Evolutionary conservation across 108 stramenopile species (phyloP).

Genomic region (Nannochloropsis gaditana): DNA sequence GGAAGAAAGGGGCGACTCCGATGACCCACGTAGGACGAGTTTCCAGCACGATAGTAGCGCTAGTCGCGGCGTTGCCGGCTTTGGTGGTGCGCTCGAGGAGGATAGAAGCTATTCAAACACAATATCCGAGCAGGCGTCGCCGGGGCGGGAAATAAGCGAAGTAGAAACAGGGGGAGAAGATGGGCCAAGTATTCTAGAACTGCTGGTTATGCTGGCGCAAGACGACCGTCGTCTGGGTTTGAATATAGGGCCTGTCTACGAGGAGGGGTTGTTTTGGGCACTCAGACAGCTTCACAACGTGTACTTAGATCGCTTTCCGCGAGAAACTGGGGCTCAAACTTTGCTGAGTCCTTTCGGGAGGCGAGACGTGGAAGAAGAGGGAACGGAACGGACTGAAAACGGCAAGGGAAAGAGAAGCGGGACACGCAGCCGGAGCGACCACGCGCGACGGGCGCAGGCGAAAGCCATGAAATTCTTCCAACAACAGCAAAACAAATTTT

Average conservation of each 20-base stretch:
- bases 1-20: not conserved
- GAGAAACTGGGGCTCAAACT: not conserved
- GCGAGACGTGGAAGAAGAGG: not conserved
- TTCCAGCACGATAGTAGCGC: not conserved
- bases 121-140: not conserved
- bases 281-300: not conserved
- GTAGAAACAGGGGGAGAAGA: not conserved
- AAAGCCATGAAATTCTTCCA: slow-evolving; percentile 9
- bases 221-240: not conserved
- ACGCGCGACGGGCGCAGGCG: slow-evolving; percentile 14
- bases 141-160: not conserved
- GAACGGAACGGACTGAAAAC: not conserved
- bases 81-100: not conserved
- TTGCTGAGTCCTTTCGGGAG: not conserved
- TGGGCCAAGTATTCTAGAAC: not conserved
- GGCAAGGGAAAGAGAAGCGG: not conserved
- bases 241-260: not conserved
- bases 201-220: not conserved
- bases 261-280: not conserved
- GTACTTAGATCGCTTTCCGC: not conserved
- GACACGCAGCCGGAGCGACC: not conserved
- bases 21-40: not conserved
- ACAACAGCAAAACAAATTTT: not conserved
- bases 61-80: not conserved
- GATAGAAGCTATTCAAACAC: not conserved